These are phyloP conservation scores for Aureobasidium sp. DNA, from an alignment of 2,329 filamentous ascomycete genomes.

Conservation along the genomic window DNA sequence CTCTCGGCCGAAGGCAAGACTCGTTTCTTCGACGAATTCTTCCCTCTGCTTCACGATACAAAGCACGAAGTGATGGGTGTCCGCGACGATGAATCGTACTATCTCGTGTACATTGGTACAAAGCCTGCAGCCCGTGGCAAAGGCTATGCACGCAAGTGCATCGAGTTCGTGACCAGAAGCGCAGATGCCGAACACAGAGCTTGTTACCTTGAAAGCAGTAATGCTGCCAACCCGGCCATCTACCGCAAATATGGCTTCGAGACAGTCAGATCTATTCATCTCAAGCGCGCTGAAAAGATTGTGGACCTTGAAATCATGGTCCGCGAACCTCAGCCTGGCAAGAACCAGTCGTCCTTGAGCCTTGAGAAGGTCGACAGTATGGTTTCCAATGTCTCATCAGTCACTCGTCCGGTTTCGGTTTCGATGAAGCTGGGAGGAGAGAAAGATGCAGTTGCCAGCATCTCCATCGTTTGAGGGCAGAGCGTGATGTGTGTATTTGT, in stretches of 20 bases:
- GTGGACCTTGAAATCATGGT: slow-evolving; percentile 76
- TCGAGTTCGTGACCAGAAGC: slow-evolving; percentile 60
- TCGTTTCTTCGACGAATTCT: slow-evolving; percentile 71
- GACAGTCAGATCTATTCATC: slow-evolving; percentile 54
- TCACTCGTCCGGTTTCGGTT: not conserved
- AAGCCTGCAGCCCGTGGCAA: slow-evolving; percentile 62
- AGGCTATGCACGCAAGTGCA: slow-evolving; percentile 65
- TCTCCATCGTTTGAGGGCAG: not conserved
- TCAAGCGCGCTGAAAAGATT: slow-evolving; percentile 50
- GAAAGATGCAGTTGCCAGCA: slow-evolving; percentile 3
- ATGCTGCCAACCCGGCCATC: slow-evolving; percentile 59
- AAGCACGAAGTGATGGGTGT: slow-evolving; percentile 61
- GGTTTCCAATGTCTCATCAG: not conserved
- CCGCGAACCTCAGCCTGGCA: slow-evolving; percentile 50
- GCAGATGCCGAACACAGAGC: slow-evolving; percentile 62
- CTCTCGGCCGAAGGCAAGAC: slow-evolving; percentile 63
- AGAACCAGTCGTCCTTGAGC: slow-evolving; percentile 3
- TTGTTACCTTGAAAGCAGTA: slow-evolving; percentile 74
- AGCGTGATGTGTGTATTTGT: not conserved
- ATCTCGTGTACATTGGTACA: slow-evolving; percentile 77
- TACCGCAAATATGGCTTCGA: slow-evolving; percentile 73
- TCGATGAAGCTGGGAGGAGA: slow-evolving; percentile 9
- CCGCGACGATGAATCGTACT: slow-evolving; percentile 64
- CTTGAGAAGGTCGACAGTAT: slow-evolving; percentile 15
- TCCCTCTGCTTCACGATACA: slow-evolving; percentile 66